Evolutionary conservation across 2,329 filamentous ascomycete species (phyloP).

Genomic region (Phoma sp.): DNA sequence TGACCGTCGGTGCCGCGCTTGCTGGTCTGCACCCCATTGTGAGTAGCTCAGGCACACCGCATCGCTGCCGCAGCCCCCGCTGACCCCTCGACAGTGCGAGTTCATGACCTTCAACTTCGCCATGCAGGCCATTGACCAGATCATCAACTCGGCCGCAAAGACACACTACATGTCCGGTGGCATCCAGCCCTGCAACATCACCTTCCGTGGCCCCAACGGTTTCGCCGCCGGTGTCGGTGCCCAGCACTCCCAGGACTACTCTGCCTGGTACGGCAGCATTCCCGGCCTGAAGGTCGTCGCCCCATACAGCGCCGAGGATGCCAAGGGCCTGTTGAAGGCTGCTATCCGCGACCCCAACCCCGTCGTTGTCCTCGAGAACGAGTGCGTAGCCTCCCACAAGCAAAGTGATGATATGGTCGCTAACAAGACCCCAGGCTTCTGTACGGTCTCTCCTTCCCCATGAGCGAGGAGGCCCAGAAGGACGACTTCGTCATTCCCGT

Average conservation of each 20-base stretch:
- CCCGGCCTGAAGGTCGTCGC: constrained; percentile 96
- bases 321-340: constrained; percentile 96
- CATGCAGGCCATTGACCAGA: constrained; percentile 99
- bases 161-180: constrained; percentile 99
- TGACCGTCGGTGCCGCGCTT: constrained; percentile 92
- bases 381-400: constrained; percentile 41
- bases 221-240: constrained; percentile 95
- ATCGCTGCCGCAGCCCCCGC: background rate
- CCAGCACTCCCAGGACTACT: constrained; percentile 99
- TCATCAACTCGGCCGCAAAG: constrained; percentile 98
- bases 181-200: constrained; percentile 99
- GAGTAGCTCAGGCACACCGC: constrained; percentile 49
- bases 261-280: constrained; percentile 98
- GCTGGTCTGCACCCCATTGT: constrained; percentile 93
- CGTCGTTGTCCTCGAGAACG: constrained; percentile 71
- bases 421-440: constrained; percentile 63
- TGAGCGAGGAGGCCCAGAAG: constrained; percentile 95
- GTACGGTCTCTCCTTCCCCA: constrained; percentile 93
- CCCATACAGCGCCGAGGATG: constrained; percentile 96
- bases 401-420: background rate
- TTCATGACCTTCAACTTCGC: constrained; percentile 99
- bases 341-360: constrained; percentile 98
- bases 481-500: constrained; percentile 92
- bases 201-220: constrained; percentile 98
- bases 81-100: constrained; percentile 72